Evolutionary conservation across 1,284 basidiomycete species (phyloP), one percentile per base, ranked within the genome.

Genomic region (Erythrobasidium hasegawianum): DNA sequence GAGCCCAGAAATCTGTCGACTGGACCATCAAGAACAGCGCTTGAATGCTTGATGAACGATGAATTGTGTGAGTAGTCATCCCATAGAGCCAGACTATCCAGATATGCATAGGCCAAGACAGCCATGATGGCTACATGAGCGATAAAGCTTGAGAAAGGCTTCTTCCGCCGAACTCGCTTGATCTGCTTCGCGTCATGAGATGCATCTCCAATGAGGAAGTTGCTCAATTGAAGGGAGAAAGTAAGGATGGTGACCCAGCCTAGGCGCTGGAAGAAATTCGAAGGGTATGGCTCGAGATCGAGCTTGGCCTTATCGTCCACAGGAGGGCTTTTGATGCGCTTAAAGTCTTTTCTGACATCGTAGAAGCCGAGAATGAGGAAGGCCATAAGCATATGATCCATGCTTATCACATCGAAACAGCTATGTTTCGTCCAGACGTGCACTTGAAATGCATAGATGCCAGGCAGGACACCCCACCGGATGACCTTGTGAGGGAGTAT

Each of bases 321-420:
- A n/a, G 45, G 22, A 10, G 16, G 1, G 14, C 33, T 27, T 13
- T 20, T 38, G 27, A 65, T 53, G 24, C 27, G 62, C 39, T 40
- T 33, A 45, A 65, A 65, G 45, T 40, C 22, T 16, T 18, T 14
- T 1, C 62, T 40, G 18, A 58, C 62, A 26, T 65, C 62, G 29
- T 65, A 65, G 50, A 45, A 65, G n/a, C 62, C 62, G 13, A 65
- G 56, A 2, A 57, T 14, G 11, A 55, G 38, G 47, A 65, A 65
- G 29, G 40, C 52, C 20, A 52, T 65, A 1, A 65, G 24, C 18
- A 27, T 20, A 8, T 43, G 45, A 16, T 65, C 53, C 55, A 65
- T 52, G 38, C 62, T 65, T 29, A 65, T 65, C 29, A 65, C 62
- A 27, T 65, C 62, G 27, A 65, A 65, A 24, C 50, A 57, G 11